phyloP scores from a whole-genome alignment of 2,329 filamentous ascomycete species.

The Trichoderma atrobrunneum region DNA sequence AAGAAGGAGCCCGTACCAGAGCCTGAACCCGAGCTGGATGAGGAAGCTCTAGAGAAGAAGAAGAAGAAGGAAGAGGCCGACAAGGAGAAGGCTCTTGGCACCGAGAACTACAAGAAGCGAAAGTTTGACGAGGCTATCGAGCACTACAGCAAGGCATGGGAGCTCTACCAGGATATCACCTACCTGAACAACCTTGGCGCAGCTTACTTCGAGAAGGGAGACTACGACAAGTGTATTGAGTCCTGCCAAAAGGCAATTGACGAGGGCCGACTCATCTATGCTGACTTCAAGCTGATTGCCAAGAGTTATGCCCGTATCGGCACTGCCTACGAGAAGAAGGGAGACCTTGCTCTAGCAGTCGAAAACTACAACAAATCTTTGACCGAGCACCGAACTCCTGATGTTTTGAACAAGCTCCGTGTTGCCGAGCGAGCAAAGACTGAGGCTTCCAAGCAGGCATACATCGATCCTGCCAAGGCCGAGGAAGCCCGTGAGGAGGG shows the following conservation, averaged over 20 bases:
- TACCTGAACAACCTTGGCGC: conserved; percentile 97
- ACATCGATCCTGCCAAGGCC: conserved; percentile 86
- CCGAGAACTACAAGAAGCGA: conserved; percentile 96
- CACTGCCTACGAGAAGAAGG: conserved; percentile 86
- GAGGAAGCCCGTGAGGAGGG: conserved; percentile 94
- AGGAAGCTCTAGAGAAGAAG: conserved; percentile 78
- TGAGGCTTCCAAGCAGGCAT: conserved; percentile 71
- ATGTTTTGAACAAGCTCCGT: conserved; percentile 89
- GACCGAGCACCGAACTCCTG: conserved; percentile 93
- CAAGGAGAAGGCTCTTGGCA: conserved; percentile 90
- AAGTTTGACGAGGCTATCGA: conserved; percentile 92
- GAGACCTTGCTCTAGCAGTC: conserved; percentile 75
- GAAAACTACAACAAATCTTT: conserved; percentile 90
- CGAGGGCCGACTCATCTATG: conserved; percentile 82
- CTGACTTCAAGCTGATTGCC: conserved; percentile 97
- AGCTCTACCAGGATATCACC: conserved; percentile 90
- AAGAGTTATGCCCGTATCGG: conserved; percentile 98
- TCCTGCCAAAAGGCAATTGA: conserved; percentile 84
- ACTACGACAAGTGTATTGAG: conserved; percentile 84
- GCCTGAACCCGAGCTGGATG: conserved; percentile 66
- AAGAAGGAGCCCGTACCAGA: conserved; percentile 60
- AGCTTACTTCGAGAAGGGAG: conserved; percentile 93
- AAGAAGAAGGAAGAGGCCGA: conserved; percentile 92
- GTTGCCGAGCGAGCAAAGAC: conserved; percentile 83
- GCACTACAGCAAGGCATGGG: conserved; percentile 95